A percentile compares a stretch with the other conserved stretches of the same genome.
phyloP scores from a whole-genome alignment of 257 asterid genomes.

The Mitragyna speciosa region DNA sequence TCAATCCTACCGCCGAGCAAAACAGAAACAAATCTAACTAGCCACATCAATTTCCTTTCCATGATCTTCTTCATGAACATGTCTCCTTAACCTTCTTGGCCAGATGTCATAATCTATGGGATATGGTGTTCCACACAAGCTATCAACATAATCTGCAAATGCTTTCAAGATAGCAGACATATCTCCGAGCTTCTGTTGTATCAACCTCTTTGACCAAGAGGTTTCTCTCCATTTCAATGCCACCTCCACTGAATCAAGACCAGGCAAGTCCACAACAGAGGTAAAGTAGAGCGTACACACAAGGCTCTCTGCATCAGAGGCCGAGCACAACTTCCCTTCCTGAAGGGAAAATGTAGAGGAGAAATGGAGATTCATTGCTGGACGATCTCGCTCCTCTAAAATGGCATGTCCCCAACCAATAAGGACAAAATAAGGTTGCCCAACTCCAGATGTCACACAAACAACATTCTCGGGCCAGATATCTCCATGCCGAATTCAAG shows the following conservation, averaged over 20 bases:
- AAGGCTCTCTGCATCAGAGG: conserved; percentile 95
- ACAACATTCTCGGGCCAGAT: conserved; percentile 85
- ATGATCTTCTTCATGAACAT: conserved; percentile 55
- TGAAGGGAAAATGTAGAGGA: conserved; percentile 96
- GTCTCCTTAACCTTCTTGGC: conserved; percentile 62
- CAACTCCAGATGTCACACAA: conserved; percentile 49
- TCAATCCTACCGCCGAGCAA: neutral
- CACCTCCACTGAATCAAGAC: conserved; percentile 92
- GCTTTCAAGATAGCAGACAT: conserved; percentile 95
- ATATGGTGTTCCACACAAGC: conserved; percentile 95
- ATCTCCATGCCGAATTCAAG: conserved; percentile 94
- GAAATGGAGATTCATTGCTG: conserved; percentile 83
- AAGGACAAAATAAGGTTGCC: conserved; percentile 61
- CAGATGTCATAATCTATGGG: conserved; percentile 88
- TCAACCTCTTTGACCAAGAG: conserved; percentile 93
- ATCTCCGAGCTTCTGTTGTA: conserved; percentile 94
- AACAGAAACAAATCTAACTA: conserved; percentile 24
- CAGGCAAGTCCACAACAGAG: conserved; percentile 72
- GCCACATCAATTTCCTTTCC: conserved; percentile 61
- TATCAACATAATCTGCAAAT: conserved; percentile 95
- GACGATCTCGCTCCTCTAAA: conserved; percentile 93
- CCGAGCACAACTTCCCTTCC: conserved; percentile 89
- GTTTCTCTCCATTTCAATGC: conserved; percentile 94
- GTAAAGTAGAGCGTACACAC: conserved; percentile 82
- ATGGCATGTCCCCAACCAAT: conserved; percentile 98